Base-by-base conservation (phyloP, 345 rosid genomes). In the Eutrema heterophyllum region DNA sequence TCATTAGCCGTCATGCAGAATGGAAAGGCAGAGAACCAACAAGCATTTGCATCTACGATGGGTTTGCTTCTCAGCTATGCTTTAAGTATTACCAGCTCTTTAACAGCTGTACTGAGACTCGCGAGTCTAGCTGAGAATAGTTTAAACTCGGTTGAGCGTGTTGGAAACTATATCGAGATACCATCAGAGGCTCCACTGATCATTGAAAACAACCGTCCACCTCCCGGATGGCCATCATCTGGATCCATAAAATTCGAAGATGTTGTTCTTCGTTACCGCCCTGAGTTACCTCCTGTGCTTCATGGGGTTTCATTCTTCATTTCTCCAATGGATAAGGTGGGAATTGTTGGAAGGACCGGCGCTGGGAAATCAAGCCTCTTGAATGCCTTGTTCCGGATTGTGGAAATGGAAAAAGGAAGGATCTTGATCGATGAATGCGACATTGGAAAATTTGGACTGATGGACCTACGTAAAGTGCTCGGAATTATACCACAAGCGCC, bases 401-500 rank as follows among this genome's bases (percentile, higher is more conserved):
- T 92, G 55, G 99, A 92, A 73, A 80, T 92, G 59, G 99, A 95
- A 77, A 88, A 85, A 72, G 99, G 99, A 85, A 87, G 97, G 76
- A 86, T 95, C 62, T 83, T 86, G 83, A 83, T 95, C 73, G 99
- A 95, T 86, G 89, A 79, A 52, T 90, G 81, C 72, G 96, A 92
- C 71, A 80, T 85, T 56, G 86, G 84, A 10, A 92, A 86, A 77
- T 86, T 92, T 68, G 99, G 98, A 68, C 76, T 95, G 71, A 85
- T 79, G 87, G 99, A 95, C 79, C 84, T 95, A 27, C 96, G 99
- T 64, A 90, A 90, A 81, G 94, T 92, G 18, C 99, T 95, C 39
- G 98, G 99, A 40, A 95, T 95, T 32, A 95, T 95, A 71, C 99
- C 99, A 24, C 99, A 95, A 70, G 83, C 99, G n/a, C 99, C 99